These are phyloP conservation scores for Ballota nigra DNA, from an alignment of 257 asterid genomes.

Conservation along the genomic window DNA sequence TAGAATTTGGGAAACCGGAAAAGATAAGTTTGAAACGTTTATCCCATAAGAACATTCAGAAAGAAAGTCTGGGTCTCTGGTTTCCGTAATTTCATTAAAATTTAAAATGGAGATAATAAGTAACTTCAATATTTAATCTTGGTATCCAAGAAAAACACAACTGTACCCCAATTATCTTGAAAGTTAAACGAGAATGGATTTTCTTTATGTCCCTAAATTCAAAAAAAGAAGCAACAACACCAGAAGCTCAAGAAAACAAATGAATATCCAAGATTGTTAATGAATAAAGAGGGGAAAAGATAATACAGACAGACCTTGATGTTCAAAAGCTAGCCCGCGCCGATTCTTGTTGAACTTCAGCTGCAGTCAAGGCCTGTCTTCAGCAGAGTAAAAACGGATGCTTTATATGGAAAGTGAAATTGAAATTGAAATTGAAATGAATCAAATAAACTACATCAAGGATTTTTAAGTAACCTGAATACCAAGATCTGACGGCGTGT, in stretches of 20 bases:
- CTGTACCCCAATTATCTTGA: background rate
- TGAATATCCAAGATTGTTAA: background rate
- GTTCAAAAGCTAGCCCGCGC: background rate
- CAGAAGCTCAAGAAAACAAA: conserved; percentile 16
- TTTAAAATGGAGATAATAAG: background rate
- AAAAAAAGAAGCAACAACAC: background rate
- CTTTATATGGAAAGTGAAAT: background rate
- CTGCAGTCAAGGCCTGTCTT: background rate
- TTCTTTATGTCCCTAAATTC: background rate
- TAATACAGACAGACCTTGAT: conserved; percentile 4
- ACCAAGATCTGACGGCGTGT: background rate
- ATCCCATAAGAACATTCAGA: background rate
- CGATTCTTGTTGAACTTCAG: conserved; percentile 2
- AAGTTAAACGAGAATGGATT: conserved; percentile 14
- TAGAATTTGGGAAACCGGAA: too few relatives aligned
- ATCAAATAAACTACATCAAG: conserved; percentile 6
- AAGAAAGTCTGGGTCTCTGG: background rate
- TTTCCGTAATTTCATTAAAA: background rate
- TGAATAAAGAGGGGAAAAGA: background rate
- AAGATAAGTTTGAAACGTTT: background rate
- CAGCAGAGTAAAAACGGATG: too few relatives aligned
- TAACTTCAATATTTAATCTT: background rate
- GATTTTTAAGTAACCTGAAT: background rate
- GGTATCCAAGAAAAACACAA: conserved; percentile 7
- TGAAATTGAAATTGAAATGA: background rate